phyloP scores from a whole-genome alignment of 768 basidiomycete species.

The Auricularia sp. region DNA sequence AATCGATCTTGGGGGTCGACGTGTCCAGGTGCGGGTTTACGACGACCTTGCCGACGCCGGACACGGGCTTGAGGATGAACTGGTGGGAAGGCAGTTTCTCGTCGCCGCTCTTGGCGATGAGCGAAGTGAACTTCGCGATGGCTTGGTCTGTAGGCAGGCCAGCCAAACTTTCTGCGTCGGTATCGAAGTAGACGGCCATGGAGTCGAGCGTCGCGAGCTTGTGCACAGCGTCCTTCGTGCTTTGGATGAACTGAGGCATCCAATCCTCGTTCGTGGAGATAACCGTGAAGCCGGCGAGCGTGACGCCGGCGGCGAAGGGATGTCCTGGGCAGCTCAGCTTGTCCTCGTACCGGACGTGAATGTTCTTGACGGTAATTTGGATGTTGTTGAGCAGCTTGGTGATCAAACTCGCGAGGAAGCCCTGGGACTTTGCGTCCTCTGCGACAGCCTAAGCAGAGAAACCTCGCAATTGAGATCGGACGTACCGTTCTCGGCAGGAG shows the following conservation, averaged over 20 bases:
- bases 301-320: conserved; percentile 87
- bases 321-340: conserved; percentile 88
- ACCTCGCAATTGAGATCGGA: not conserved
- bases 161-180: conserved; percentile 74
- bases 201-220: conserved; percentile 88
- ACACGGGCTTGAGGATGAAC: conserved; percentile 90
- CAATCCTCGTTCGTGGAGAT: conserved; percentile 83
- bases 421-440: conserved; percentile 64
- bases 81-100: conserved; percentile 56
- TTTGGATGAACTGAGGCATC: conserved; percentile 88
- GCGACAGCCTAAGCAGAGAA: not conserved
- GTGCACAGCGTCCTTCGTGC: conserved; percentile 75
- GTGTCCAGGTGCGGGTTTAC: conserved; percentile 73
- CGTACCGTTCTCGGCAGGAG: not conserved
- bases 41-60: conserved; percentile 85
- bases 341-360: conserved; percentile 96
- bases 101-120: conserved; percentile 43
- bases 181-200: conserved; percentile 89
- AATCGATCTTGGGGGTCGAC: conserved; percentile 75
- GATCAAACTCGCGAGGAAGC: conserved; percentile 70
- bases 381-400: conserved; percentile 92
- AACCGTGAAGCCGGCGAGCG: conserved; percentile 78
- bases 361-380: conserved; percentile 90
- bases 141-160: conserved; percentile 56
- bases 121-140: conserved; percentile 59